Base-by-base conservation (phyloP, 306 rosid genomes). In the Cajanus cajan region DNA sequence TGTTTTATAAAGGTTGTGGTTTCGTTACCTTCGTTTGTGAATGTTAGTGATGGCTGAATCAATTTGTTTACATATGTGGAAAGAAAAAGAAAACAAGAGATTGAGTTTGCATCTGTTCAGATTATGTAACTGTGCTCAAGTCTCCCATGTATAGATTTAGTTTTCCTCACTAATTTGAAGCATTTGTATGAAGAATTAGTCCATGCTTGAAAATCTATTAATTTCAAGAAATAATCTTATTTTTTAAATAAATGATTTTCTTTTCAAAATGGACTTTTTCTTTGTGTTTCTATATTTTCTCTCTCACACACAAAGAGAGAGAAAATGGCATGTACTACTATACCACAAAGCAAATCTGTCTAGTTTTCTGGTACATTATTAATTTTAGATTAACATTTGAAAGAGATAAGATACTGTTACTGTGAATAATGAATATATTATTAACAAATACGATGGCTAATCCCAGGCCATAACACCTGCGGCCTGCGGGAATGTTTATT, bases 401-500 rank as follows among this genome's bases (percentile, higher is more conserved):
- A n/a, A 39, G 37, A 63, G 9, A n/a, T 19, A 64, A 31, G 34
- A 48, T 25, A 34, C 7, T 55, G 2, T 21, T 24, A 47, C 7
- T 44, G 0, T 25, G 31, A 47, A 19, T 57, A 47, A 0, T 25
- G 31, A 47, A 19, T 57, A 47, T 45, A 48, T 41, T 48, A 37
- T 36, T 59, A 76, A 9, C 14, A 15, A 59, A 68, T 63, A 18
- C 7, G 57, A 7, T 61, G 62, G 48, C 40, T 65, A 59, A 52
- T 10, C 72, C 18, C 75, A 64, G 80, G 81, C 33, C 2, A 66
- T 58, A 33, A 16, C 47, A 69, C 22, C 67, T 40, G 75, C 21
- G 43, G 28, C 22, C 67, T 40, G 75, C 21, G 43, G 28, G 72
- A 80, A 80, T 85, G 74, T 84, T 84, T 82, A 68, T 78, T 79